phyloP scores from a whole-genome alignment of 257 asterid genomes.

The Solanum bukasovii region DNA sequence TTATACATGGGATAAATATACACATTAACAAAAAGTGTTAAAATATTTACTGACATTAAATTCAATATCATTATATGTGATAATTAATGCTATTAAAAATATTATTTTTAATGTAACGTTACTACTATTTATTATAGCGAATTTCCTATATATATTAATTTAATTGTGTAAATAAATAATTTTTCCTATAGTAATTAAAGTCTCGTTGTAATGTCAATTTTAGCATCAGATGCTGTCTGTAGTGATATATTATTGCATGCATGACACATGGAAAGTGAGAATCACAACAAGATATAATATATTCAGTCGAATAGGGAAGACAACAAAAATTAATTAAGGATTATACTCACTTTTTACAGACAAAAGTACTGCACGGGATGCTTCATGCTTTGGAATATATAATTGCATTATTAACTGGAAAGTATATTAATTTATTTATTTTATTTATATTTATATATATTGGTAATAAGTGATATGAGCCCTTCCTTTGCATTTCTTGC shows the following conservation, averaged over 20 bases:
- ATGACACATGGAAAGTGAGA: background rate
- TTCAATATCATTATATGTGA: no score
- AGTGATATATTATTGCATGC: background rate
- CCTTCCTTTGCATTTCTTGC: background rate
- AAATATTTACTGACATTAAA: no score
- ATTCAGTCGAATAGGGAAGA: background rate
- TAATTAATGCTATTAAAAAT: no score
- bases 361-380: slow-evolving; percentile 20
- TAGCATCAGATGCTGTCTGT: slow-evolving; percentile 49
- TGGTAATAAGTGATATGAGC: background rate
- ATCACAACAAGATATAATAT: background rate
- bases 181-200: background rate
- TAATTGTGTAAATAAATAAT: background rate
- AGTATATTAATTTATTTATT: background rate
- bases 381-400: slow-evolving; percentile 1
- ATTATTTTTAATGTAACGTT: background rate
- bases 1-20: background rate
- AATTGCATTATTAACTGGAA: background rate
- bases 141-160: background rate
- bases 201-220: background rate
- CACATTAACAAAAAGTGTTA: no score
- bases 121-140: background rate
- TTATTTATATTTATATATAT: no score
- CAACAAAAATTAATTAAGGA: background rate
- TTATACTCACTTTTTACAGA: slow-evolving; percentile 28